Evolutionary conservation across 371 early-diverging fungal genomes (phyloP).

Genomic region (Cokeromyces recurvatus): DNA sequence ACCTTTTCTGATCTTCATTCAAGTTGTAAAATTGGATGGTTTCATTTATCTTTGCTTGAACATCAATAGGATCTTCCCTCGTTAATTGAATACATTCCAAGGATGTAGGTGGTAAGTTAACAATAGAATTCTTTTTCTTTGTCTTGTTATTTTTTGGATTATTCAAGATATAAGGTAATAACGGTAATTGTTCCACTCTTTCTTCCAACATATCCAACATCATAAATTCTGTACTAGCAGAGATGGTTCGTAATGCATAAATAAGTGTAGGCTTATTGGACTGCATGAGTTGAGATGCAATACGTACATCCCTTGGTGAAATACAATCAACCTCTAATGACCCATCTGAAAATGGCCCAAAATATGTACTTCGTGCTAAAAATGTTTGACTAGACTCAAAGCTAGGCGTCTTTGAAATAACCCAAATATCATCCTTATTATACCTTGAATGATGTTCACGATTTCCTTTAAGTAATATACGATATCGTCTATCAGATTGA

Average conservation of each 20-base stretch:
- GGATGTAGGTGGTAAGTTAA: conserved; percentile 5
- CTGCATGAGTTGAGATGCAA: conserved; percentile 20
- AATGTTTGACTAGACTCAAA: conserved; percentile 53
- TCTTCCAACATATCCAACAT: conserved; percentile 62
- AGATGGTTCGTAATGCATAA: conserved; percentile 61
- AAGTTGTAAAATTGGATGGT: conserved; percentile 38
- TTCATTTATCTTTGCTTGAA: conserved; percentile 34
- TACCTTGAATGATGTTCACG: conserved; percentile 53
- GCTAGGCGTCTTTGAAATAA: conserved; percentile 37
- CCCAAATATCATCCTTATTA: conserved; percentile 67
- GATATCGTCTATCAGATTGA: conserved; percentile 8
- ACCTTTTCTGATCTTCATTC: conserved; percentile 64
- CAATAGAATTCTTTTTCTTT: conserved; percentile 16
- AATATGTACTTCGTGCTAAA: conserved; percentile 52
- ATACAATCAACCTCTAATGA: conserved; percentile 49
- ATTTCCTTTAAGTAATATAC: conserved; percentile 25
- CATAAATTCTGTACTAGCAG: conserved; percentile 69
- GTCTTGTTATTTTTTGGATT: conserved; percentile 2
- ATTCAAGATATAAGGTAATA: conserved; percentile 45
- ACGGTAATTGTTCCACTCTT: conserved; percentile 27
- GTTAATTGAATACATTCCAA: conserved; percentile 30
- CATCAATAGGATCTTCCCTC: conserved; percentile 39
- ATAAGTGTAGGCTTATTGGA: conserved; percentile 20
- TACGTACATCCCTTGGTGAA: conserved; percentile 36
- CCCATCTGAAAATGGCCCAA: conserved; percentile 53